Percentiles rank a stretch among this genome's conserved stretches.
Evolutionary conservation across 2,329 filamentous ascomycete species (phyloP).

Genomic region (Trichoderma koningiopsis): DNA sequence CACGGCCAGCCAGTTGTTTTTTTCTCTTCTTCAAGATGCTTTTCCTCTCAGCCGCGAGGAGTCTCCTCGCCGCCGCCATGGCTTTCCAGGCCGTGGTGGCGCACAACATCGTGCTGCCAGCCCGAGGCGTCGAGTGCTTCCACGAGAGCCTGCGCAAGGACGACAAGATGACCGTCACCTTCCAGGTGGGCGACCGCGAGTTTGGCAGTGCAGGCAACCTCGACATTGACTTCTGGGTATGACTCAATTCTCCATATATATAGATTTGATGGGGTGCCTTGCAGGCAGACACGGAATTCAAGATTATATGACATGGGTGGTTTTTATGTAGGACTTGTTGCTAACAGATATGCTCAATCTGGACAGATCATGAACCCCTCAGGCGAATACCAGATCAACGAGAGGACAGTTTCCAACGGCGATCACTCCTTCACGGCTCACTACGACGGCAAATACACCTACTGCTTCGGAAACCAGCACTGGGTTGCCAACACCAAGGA

Average conservation of each 20-base stretch:
- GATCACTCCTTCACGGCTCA: slow-evolving; percentile 89
- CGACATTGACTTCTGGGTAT: slow-evolving; percentile 97
- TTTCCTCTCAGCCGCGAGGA: slow-evolving; percentile 44
- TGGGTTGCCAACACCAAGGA: slow-evolving; percentile 97
- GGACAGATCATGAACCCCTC: slow-evolving; percentile 74
- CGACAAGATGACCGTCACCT: slow-evolving; percentile 98
- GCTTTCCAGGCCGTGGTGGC: slow-evolving; percentile 64
- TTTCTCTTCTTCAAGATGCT: slow-evolving; percentile 32
- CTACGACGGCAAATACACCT: slow-evolving; percentile 84
- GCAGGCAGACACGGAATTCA: slow-evolving; percentile 14
- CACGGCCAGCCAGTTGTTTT: neutral
- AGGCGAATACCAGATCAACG: slow-evolving; percentile 74
- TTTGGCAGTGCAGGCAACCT: slow-evolving; percentile 93
- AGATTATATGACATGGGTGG: neutral
- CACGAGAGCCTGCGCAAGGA: slow-evolving; percentile 89
- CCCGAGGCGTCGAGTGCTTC: slow-evolving; percentile 96
- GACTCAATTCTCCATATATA: slow-evolving; percentile 33
- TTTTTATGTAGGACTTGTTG: neutral
- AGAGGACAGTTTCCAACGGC: slow-evolving; percentile 81
- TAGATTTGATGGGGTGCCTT: slow-evolving; percentile 11
- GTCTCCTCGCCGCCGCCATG: slow-evolving; percentile 45
- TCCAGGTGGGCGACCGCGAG: slow-evolving; percentile 95
- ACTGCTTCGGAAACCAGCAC: slow-evolving; percentile 99
- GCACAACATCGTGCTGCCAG: slow-evolving; percentile 94
- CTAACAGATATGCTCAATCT: slow-evolving; percentile 1